Evolutionary conservation across 441 rosid genomes (phyloP).

Genomic region (Bocquillonia castaneifolia): DNA sequence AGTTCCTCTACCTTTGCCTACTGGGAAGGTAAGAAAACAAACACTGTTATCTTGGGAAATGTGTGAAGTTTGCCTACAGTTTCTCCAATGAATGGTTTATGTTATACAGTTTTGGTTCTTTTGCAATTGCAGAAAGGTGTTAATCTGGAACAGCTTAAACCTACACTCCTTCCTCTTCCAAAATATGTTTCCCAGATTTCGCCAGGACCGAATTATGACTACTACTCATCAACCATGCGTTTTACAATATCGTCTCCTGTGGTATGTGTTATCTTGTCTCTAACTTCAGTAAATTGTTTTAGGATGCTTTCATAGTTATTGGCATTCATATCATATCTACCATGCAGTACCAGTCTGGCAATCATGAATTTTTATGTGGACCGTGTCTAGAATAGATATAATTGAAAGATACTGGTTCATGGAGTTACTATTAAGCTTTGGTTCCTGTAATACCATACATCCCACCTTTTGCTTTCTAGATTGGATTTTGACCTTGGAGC

Average conservation of each 20-base stretch:
- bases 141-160: constrained; percentile 59
- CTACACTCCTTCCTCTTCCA: constrained; percentile 79
- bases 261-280: constrained; percentile 37
- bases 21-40: constrained; percentile 43
- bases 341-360: neutral
- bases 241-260: constrained; percentile 86
- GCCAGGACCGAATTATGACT: constrained; percentile 90
- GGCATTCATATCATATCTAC: neutral
- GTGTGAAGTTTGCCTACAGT: neutral
- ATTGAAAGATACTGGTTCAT: neutral
- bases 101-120: constrained; percentile 18
- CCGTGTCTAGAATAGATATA: neutral
- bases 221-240: constrained; percentile 66
- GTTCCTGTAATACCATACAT: neutral
- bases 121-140: constrained; percentile 43
- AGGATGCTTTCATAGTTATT: constrained; percentile 3
- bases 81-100: constrained; percentile 2
- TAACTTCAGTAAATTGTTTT: constrained; percentile 18
- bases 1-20: constrained; percentile 62
- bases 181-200: constrained; percentile 61
- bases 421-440: neutral
- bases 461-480: constrained; percentile 2
- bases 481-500: neutral
- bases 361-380: neutral
- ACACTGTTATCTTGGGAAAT: constrained; percentile 10